Conservation (phyloP, 2,329 filamentous ascomycete species). For the Diaporthe batatas region DNA sequence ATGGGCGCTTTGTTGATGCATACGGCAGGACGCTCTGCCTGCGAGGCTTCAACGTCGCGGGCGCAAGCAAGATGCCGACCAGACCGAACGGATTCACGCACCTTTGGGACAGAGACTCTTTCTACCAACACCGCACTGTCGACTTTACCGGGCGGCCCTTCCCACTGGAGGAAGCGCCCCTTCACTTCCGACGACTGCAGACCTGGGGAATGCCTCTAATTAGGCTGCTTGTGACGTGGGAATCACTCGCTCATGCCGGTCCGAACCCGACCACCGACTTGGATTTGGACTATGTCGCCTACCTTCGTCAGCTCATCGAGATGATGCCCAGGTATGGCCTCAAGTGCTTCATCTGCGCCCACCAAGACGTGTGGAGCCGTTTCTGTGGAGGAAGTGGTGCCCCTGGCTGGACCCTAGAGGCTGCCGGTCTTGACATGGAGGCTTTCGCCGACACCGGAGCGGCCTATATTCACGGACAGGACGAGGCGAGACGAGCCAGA, state of each 20-base stretch:
- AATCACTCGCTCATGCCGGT: slow-evolving; percentile 54
- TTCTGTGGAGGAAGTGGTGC: slow-evolving; percentile 58
- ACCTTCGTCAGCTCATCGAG: slow-evolving; percentile 53
- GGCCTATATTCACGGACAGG: slow-evolving; percentile 54
- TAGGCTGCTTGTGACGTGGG: slow-evolving; percentile 59
- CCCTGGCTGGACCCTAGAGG: slow-evolving; percentile 58
- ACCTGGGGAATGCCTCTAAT: slow-evolving; percentile 56
- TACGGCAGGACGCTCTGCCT: slow-evolving; percentile 55
- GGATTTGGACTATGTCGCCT: slow-evolving; percentile 56
- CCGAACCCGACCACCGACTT: slow-evolving; percentile 51
- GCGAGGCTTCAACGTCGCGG: slow-evolving; percentile 58
- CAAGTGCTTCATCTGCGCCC: slow-evolving; percentile 58
- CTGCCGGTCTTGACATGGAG: slow-evolving; percentile 55
- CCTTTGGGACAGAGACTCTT: slow-evolving; percentile 52
- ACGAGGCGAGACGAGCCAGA: slow-evolving; percentile 49
- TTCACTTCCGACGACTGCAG: slow-evolving; percentile 55
- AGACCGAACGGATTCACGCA: slow-evolving; percentile 54
- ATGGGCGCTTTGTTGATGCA: slow-evolving; percentile 52
- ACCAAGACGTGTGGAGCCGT: slow-evolving; percentile 59
- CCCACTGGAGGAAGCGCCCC: slow-evolving; percentile 53
- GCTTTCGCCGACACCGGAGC: slow-evolving; percentile 50
- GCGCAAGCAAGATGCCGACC: slow-evolving; percentile 57
- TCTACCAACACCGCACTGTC: slow-evolving; percentile 56
- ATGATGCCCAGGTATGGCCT: slow-evolving; percentile 56
- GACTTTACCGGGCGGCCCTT: slow-evolving; percentile 57